Conservation (phyloP, 2,329 filamentous ascomycete species). For the Gaeumannomyces sp. region DNA sequence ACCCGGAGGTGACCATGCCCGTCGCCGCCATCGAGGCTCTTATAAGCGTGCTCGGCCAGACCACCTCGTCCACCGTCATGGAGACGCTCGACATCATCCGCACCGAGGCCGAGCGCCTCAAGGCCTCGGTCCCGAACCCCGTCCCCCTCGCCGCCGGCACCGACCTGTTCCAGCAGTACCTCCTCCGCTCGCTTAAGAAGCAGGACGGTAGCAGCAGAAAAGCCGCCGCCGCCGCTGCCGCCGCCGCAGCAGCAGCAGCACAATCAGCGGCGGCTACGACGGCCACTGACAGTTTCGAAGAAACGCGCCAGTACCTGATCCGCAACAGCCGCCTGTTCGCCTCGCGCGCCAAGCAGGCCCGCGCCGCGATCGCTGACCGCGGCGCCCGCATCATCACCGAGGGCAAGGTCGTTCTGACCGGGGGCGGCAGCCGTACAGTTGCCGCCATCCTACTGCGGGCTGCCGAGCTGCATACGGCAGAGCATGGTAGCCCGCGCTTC, state of each 20-base stretch:
- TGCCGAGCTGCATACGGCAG: conserved; percentile 52
- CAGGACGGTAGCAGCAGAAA: conserved; percentile 21
- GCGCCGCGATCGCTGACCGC: conserved; percentile 74
- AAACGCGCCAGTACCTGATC: conserved; percentile 75
- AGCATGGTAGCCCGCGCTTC: conserved; percentile 58
- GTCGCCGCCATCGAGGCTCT: conserved; percentile 62
- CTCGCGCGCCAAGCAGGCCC: conserved; percentile 74
- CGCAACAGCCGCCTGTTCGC: conserved; percentile 85
- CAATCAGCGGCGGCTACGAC: conserved; percentile 11
- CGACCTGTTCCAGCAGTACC: conserved; percentile 90
- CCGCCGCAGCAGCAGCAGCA: conserved; percentile 22
- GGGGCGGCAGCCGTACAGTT: conserved; percentile 82
- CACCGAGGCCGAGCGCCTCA: conserved; percentile 70
- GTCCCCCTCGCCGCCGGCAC: conserved; percentile 90
- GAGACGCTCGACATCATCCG: conserved; percentile 87
- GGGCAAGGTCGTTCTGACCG: conserved; percentile 77
- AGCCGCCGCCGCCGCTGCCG: conserved; percentile 18
- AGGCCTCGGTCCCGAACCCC: conserved; percentile 74
- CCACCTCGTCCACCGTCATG: conserved; percentile 78
- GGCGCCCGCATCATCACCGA: conserved; percentile 75
- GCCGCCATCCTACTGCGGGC: conserved; percentile 70
- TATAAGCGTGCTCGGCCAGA: conserved; percentile 76
- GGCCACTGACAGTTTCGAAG: conserved; percentile 61
- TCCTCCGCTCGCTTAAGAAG: conserved; percentile 67
- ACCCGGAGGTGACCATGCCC: conserved; percentile 88